phyloP scores from a whole-genome alignment of 345 rosid genomes.

The Clausena lansium region DNA sequence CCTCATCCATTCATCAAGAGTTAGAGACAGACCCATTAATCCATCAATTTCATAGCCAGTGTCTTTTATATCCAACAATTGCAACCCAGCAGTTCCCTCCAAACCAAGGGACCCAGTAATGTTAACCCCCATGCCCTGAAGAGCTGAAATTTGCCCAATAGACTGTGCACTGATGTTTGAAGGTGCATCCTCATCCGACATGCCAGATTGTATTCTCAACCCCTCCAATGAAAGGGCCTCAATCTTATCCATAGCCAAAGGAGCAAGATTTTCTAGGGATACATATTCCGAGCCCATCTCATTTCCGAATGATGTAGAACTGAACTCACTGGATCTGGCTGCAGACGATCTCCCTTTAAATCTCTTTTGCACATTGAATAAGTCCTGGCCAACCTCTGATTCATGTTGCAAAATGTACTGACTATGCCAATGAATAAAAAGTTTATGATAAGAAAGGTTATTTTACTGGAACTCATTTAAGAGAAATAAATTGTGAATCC shows the following conservation, averaged over 20 bases:
- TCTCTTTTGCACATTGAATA: conserved; percentile 30
- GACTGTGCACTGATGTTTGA: conserved; percentile 67
- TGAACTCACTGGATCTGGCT: conserved; percentile 33
- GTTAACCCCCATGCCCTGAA: conserved; percentile 62
- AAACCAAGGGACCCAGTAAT: conserved; percentile 60
- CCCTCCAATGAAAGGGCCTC: conserved; percentile 98
- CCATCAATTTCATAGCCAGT: conserved; percentile 58
- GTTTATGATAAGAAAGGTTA: conserved; percentile 15
- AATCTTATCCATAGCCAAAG: conserved; percentile 94
- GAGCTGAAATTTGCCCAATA: conserved; percentile 68
- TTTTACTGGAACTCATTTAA: not conserved
- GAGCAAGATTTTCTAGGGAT: conserved; percentile 94
- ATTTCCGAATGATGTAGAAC: conserved; percentile 35
- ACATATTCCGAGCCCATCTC: conserved; percentile 66
- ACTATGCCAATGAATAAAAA: conserved; percentile 41
- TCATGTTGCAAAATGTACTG: conserved; percentile 40
- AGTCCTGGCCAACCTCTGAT: conserved; percentile 33
- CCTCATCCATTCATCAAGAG: conserved; percentile 94
- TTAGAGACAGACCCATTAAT: conserved; percentile 81
- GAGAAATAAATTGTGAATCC: not conserved
- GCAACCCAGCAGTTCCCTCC: conserved; percentile 88
- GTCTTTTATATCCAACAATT: conserved; percentile 68
- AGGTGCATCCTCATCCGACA: conserved; percentile 73
- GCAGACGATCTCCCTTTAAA: conserved; percentile 36
- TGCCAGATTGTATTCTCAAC: conserved; percentile 85